A percentile compares a stretch with the other conserved stretches of the same genome.
Conservation (phyloP, 352 stramenopile species). For the Globisporangium emineosum region DNA sequence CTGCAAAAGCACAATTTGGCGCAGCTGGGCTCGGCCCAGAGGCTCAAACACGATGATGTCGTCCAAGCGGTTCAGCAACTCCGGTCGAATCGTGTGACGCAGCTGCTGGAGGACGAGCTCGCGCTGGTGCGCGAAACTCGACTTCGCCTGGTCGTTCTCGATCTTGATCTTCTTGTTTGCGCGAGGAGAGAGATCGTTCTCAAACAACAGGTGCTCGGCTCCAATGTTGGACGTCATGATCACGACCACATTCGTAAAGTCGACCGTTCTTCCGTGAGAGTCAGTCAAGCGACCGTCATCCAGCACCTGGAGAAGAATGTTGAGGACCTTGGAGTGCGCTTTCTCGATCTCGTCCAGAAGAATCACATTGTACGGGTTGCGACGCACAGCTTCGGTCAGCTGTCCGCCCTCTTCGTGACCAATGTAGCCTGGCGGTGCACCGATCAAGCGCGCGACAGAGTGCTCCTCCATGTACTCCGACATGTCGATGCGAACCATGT, state of each 20-base stretch:
- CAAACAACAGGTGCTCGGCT: constrained; percentile 86
- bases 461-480: constrained; percentile 98
- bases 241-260: constrained; percentile 97
- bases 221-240: constrained; percentile 98
- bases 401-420: constrained; percentile 95
- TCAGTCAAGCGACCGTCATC: constrained; percentile 98
- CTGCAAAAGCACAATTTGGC: constrained; percentile 92
- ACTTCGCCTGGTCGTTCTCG: constrained; percentile 29
- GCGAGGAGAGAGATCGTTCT: constrained; percentile 46
- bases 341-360: constrained; percentile 99
- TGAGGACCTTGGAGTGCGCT: constrained; percentile 95
- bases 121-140: constrained; percentile 51
- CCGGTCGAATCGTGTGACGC: constrained; percentile 87
- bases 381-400: constrained; percentile 94
- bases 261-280: constrained; percentile 92
- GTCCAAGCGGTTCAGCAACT: constrained; percentile 96
- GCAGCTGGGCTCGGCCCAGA: constrained; percentile 83
- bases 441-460: constrained; percentile 91
- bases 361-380: constrained; percentile 96
- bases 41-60: constrained; percentile 97
- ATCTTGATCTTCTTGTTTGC: constrained; percentile 63
- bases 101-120: constrained; percentile 88
- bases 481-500: constrained; percentile 97
- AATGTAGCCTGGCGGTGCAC: constrained; percentile 95
- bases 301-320: constrained; percentile 95